A percentile compares a stretch with the other conserved stretches of the same genome.
These are phyloP conservation scores for Isoetes taiwanensis DNA, from an alignment of 75 land plant species.

Conservation along the genomic window DNA sequence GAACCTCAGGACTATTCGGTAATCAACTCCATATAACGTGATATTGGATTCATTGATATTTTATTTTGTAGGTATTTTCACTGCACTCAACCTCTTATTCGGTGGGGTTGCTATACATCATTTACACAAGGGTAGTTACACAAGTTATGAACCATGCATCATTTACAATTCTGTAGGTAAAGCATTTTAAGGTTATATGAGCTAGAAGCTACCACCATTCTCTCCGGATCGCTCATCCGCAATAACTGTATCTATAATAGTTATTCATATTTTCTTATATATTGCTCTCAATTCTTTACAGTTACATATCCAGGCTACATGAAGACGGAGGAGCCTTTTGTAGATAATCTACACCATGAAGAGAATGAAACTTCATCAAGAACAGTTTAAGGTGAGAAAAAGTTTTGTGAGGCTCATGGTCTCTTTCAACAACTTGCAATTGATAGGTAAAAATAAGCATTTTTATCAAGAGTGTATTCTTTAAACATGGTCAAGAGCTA, in stretches of 20 bases:
- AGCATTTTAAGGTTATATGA: slow-evolving; percentile 9
- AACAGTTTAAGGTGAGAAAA: background rate
- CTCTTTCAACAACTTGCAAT: slow-evolving; percentile 12
- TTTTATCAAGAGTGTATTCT: background rate
- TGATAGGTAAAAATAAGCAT: slow-evolving; percentile 5
- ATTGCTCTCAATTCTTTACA: background rate
- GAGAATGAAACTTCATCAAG: background rate
- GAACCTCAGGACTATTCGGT: slow-evolving; percentile 16
- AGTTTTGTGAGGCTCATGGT: slow-evolving; percentile 11
- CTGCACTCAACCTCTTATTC: slow-evolving; percentile 16
- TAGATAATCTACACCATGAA: background rate
- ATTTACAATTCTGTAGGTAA: slow-evolving; percentile 17
- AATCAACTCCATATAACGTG: background rate
- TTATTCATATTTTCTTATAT: background rate
- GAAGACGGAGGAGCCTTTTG: background rate
- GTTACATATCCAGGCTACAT: background rate
- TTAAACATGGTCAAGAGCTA: slow-evolving; percentile 12
- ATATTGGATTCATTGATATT: background rate
- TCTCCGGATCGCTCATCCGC: background rate
- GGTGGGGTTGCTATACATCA: slow-evolving; percentile 20
- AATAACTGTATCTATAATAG: background rate
- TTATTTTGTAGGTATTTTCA: slow-evolving; percentile 14
- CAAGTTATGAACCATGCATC: slow-evolving; percentile 12
- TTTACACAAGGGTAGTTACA: slow-evolving; percentile 19
- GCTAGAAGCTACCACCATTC: background rate